Conservation (phyloP, 2,329 filamentous ascomycete species). For the Daldinia sp. region DNA sequence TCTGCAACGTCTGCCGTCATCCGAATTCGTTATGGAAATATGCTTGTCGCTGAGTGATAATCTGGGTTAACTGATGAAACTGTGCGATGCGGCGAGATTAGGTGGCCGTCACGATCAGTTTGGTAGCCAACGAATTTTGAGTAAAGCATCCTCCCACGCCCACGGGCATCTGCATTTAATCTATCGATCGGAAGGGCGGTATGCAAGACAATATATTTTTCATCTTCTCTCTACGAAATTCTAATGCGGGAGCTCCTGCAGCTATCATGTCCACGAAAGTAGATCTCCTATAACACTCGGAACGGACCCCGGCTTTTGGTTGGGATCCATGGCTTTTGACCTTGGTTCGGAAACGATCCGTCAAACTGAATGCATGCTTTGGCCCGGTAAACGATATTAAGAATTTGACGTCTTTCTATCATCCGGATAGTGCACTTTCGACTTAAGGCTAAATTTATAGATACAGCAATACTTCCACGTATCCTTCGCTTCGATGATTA, state of each 20-base stretch:
- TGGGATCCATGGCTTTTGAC: constrained; percentile 11
- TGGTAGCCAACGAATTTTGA: constrained; percentile 37
- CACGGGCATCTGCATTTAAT: constrained; percentile 42
- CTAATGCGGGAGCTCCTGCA: constrained; percentile 28
- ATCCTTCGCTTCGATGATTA: constrained; percentile 18
- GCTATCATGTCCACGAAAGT: constrained; percentile 21
- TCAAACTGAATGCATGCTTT: constrained; percentile 29
- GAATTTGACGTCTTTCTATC: constrained; percentile 27
- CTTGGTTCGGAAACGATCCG: constrained; percentile 28
- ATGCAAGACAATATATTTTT: constrained; percentile 35
- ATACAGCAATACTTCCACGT: constrained; percentile 21
- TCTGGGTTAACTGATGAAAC: constrained; percentile 28
- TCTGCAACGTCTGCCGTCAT: constrained; percentile 38
- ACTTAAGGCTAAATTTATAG: constrained; percentile 36
- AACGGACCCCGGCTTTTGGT: constrained; percentile 32
- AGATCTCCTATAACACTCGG: constrained; percentile 30
- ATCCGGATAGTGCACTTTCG: constrained; percentile 36
- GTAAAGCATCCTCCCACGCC: constrained; percentile 22
- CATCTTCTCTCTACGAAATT: constrained; percentile 3
- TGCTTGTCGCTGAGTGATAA: constrained; percentile 16
- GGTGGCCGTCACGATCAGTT: constrained; percentile 33
- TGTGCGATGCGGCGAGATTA: constrained; percentile 40
- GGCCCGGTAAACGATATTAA: constrained; percentile 37
- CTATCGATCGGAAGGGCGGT: constrained; percentile 42
- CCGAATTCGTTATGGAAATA: constrained; percentile 23